Evolutionary conservation across 2,329 filamentous ascomycete genomes (phyloP).

Genomic region (Colletotrichum tofieldiae): DNA sequence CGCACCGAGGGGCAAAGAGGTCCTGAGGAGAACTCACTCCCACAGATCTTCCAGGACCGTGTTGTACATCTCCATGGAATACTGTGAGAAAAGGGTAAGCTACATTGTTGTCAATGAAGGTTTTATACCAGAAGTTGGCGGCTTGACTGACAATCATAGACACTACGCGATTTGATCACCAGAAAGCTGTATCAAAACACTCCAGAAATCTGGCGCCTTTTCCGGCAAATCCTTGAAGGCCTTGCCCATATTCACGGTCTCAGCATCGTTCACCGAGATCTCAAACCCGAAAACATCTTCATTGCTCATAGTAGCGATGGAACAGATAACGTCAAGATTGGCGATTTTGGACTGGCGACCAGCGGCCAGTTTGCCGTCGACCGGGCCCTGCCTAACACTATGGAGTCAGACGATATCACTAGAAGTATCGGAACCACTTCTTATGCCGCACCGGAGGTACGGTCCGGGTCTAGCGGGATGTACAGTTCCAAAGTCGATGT

Average conservation of each 20-base stretch:
- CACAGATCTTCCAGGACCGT: slow-evolving; percentile 77
- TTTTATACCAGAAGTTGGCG: not conserved
- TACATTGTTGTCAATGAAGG: not conserved
- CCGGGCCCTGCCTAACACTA: slow-evolving; percentile 58
- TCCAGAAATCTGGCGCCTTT: slow-evolving; percentile 89
- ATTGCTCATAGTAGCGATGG: slow-evolving; percentile 80
- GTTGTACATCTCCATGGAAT: slow-evolving; percentile 99
- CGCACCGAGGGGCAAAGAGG: slow-evolving; percentile 37
- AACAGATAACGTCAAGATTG: slow-evolving; percentile 92
- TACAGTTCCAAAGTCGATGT: slow-evolving; percentile 96
- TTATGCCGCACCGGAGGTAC: slow-evolving; percentile 94
- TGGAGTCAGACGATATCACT: slow-evolving; percentile 77
- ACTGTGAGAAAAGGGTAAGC: slow-evolving; percentile 88
- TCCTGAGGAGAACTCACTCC: slow-evolving; percentile 48
- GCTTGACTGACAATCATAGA: slow-evolving; percentile 61
- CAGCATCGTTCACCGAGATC: slow-evolving; percentile 94
- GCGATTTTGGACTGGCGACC: slow-evolving; percentile 95
- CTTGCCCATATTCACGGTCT: slow-evolving; percentile 90
- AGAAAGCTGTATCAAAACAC: slow-evolving; percentile 81
- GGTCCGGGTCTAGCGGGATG: slow-evolving; percentile 79
- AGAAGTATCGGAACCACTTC: slow-evolving; percentile 83
- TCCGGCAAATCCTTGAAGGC: slow-evolving; percentile 92
- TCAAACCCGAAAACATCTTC: slow-evolving; percentile 98
- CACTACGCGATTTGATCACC: slow-evolving; percentile 88
- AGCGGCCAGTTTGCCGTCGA: slow-evolving; percentile 83